Percentiles rank a stretch among this genome's conserved stretches.
Conservation (phyloP, 306 rosid species). For the Ziziphus jujuba region DNA sequence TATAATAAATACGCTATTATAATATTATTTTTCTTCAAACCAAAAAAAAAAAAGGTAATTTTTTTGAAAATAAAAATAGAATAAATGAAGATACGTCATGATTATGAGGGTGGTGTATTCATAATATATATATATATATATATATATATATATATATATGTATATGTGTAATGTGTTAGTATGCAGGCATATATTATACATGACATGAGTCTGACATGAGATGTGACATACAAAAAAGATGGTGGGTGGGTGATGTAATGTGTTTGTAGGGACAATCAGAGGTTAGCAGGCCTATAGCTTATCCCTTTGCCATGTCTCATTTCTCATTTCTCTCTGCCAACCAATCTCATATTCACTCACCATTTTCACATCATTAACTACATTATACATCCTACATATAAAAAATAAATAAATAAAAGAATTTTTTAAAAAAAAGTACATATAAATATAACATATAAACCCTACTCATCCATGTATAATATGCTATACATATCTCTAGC, state of each 20-base stretch:
- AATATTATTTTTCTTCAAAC: neutral
- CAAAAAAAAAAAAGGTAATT: neutral
- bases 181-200: conserved; percentile 17
- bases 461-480: no score
- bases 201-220: conserved; percentile 53
- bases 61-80: no score
- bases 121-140: neutral
- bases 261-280: conserved; percentile 23
- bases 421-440: no score
- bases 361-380: no score
- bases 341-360: no score
- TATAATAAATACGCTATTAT: neutral
- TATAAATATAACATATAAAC: no score
- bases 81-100: conserved; percentile 25
- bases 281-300: conserved; percentile 25
- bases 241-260: conserved; percentile 43
- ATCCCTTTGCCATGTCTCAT: neutral
- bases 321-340: no score
- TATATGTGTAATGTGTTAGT: neutral
- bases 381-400: no score
- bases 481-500: no score
- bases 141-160: neutral
- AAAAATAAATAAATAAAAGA: no score
- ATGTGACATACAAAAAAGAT: conserved; percentile 35
- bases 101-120: conserved; percentile 15